Evolutionary conservation across 164 flowering plant genomes (phyloP).

Genomic region (Piper longum): DNA sequence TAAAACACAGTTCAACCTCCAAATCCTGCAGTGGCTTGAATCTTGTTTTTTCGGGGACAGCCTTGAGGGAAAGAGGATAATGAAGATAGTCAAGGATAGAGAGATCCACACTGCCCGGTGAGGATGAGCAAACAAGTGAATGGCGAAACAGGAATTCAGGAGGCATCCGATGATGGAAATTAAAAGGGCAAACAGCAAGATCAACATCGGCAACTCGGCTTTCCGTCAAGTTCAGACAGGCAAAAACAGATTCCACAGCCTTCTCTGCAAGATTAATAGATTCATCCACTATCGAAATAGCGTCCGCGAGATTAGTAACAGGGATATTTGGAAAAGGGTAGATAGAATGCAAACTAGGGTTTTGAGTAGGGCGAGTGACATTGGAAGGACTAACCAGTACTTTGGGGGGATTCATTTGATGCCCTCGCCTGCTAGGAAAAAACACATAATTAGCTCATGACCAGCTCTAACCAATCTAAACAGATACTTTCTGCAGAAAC

Average conservation of each 20-base stretch:
- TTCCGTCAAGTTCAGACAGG: conserved; percentile 9
- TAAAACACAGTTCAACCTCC: conserved; percentile 30
- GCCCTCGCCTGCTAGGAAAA: background rate
- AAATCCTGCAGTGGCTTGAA: conserved; percentile 7
- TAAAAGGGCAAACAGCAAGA: conserved; percentile 42
- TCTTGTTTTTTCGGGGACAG: conserved; percentile 15
- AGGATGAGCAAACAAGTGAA: conserved; percentile 48
- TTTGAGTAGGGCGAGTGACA: background rate
- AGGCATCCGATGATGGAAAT: conserved; percentile 53
- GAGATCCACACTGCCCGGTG: conserved; percentile 12
- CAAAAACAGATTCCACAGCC: conserved; percentile 22
- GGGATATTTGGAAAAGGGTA: conserved; percentile 3
- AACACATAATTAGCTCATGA: background rate
- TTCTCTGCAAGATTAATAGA: conserved; percentile 25
- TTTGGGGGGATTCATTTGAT: background rate
- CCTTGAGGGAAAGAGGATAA: conserved; percentile 36
- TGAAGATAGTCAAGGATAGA: conserved; percentile 14
- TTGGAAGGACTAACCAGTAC: background rate
- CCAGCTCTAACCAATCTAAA: no score
- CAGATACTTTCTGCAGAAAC: no score
- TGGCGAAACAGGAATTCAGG: conserved; percentile 62
- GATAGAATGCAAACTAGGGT: background rate
- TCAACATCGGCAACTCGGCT: conserved; percentile 4
- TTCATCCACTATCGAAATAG: conserved; percentile 27
- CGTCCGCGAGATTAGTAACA: conserved; percentile 11